These are phyloP conservation scores for Lasiosphaeria miniovina DNA, from an alignment of 495 filamentous ascomycete species.

Conservation along the genomic window DNA sequence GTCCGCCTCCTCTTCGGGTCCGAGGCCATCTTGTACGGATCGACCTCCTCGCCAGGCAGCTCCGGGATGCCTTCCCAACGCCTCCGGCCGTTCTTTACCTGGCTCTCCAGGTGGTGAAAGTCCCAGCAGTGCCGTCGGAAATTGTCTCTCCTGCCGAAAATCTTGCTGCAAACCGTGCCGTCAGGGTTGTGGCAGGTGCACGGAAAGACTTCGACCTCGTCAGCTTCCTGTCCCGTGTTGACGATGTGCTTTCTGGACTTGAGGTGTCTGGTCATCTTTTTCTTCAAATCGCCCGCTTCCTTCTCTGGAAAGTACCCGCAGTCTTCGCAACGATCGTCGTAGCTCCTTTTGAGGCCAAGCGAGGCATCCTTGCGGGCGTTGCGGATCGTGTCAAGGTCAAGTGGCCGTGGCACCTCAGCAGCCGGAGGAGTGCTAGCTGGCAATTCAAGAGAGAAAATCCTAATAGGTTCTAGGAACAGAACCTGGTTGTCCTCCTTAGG, in stretches of 20 bases:
- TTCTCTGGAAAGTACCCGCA: background rate
- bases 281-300: background rate
- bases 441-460: background rate
- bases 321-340: background rate
- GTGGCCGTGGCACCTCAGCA: background rate
- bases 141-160: background rate
- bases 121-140: background rate
- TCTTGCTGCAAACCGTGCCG: background rate
- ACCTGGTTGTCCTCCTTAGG: background rate
- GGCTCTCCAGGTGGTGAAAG: background rate
- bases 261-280: background rate
- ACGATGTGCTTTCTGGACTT: background rate
- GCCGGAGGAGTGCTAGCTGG: background rate
- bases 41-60: background rate
- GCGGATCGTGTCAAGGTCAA: background rate
- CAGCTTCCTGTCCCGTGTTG: background rate
- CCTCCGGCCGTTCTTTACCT: background rate
- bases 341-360: background rate
- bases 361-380: background rate
- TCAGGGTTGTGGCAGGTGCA: background rate
- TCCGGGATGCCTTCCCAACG: background rate
- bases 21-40: background rate
- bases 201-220: background rate
- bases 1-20: background rate
- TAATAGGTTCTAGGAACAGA: background rate